Base-by-base conservation (phyloP, 768 basidiomycete genomes). In the Panellus pusillus region DNA sequence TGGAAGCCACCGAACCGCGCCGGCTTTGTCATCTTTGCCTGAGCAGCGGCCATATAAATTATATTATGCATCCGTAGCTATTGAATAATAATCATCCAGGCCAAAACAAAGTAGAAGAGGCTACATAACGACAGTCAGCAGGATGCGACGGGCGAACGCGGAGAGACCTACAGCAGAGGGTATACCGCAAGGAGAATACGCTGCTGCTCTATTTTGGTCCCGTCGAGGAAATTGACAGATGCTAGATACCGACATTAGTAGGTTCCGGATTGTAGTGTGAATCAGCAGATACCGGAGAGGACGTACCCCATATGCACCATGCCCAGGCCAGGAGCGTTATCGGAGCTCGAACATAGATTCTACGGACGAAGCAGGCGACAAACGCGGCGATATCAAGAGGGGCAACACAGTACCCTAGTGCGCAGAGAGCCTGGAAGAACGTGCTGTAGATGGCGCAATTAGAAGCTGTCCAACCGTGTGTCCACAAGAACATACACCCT, bases 31-130 rank as follows among this genome's bases (percentile, higher is more conserved):
- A 24, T 24, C 24, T 6, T 24, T 24, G 24, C n/a, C 31, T 32
- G 31, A 13, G 13, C 32, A 35, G 2, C 7, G 32, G 32, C 11
- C 32, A 31, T 28, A 52, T 52, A 57, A 57, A 52, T 57, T 57
- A 57, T 43, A 54, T 44, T 19, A 39, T 20, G 41, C 43, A 6
- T 9, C 17, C 39, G 41, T 44, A 47, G 53, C 70, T 70, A 95
- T 70, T 93, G 91, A 60, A 96, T 95, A 63, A 96, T 76, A 61
- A 96, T 95, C 93, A 96, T 96, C 93, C 93, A 96, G 3, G 93
- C 91, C 37, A 97, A 74, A 61, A 96, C 85, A 71, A 95, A 95
- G 67, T 95, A 97, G 70, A 97, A 96, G 29, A 97, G 74, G 40
- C 91, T 92, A 61, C 1, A 15, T 32, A 44, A 44, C 44, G 39